Conservation (phyloP, 1,284 basidiomycete species). For the Trichosporon coremiiforme region DNA sequence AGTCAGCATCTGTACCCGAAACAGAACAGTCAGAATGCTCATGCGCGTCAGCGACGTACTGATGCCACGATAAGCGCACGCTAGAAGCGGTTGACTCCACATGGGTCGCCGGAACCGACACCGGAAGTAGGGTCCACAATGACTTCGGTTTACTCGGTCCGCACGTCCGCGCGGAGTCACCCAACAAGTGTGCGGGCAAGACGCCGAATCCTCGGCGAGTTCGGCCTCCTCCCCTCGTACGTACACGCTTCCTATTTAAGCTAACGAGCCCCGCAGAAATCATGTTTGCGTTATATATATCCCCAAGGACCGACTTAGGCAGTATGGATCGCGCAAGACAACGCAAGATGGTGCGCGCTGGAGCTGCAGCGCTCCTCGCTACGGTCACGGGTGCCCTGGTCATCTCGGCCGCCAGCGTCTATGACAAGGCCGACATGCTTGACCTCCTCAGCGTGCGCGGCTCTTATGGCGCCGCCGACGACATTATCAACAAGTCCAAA, state of each 20-base stretch:
- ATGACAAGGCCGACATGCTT: neutral
- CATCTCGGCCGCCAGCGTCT: conserved; percentile 1
- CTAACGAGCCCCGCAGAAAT: neutral
- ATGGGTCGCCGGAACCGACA: neutral
- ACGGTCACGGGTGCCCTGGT: neutral
- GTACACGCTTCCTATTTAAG: neutral
- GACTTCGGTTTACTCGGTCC: too few species aligned
- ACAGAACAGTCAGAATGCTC: neutral
- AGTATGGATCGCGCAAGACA: neutral
- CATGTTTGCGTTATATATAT: neutral
- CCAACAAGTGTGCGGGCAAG: neutral
- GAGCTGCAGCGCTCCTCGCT: neutral
- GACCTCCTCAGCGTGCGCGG: neutral
- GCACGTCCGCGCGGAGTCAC: neutral
- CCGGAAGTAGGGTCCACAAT: neutral
- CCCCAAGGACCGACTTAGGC: neutral
- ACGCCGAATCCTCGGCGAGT: conserved; percentile 10
- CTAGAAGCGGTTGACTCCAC: neutral
- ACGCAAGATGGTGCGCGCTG: neutral
- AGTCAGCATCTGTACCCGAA: neutral
- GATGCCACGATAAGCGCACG: neutral
- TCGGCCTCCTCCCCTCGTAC: neutral
- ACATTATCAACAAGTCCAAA: neutral
- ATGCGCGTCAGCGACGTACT: neutral
- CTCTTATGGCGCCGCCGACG: neutral